A percentile compares a stretch with the other conserved stretches of the same genome.
Conservation (phyloP, 2,329 filamentous ascomycete species). For the Fusarium sp. region DNA sequence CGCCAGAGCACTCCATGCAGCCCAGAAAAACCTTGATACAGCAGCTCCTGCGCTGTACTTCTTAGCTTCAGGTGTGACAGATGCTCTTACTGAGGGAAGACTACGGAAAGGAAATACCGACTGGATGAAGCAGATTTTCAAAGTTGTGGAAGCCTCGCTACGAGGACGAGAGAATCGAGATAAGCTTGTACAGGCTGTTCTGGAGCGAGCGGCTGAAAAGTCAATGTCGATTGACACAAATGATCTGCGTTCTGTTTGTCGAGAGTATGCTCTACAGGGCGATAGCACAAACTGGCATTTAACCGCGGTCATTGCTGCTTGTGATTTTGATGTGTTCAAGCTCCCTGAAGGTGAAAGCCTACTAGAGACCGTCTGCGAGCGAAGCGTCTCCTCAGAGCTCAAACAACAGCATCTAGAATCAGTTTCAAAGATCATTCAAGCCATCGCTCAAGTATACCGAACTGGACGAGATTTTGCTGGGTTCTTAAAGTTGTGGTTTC, state of each 20-base stretch:
- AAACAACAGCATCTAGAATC: conserved; percentile 29
- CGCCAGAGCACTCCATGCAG: conserved; percentile 52
- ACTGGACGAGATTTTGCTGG: conserved; percentile 54
- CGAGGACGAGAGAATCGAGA: conserved; percentile 38
- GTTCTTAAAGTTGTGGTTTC: conserved; percentile 59
- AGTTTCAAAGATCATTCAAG: conserved; percentile 50
- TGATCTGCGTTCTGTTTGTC: conserved; percentile 55
- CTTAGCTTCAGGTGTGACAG: conserved; percentile 47
- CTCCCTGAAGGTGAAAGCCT: conserved; percentile 51
- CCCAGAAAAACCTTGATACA: conserved; percentile 46
- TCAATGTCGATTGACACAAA: conserved; percentile 50
- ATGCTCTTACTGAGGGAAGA: conserved; percentile 38
- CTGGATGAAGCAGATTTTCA: conserved; percentile 51
- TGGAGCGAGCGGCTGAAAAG: conserved; percentile 43
- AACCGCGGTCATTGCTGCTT: conserved; percentile 51
- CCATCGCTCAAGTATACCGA: conserved; percentile 56
- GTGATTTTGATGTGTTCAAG: conserved; percentile 60
- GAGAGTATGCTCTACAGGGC: conserved; percentile 51
- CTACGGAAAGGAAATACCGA: conserved; percentile 49
- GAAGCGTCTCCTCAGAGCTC: conserved; percentile 40
- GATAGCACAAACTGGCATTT: conserved; percentile 54
- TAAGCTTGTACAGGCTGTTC: conserved; percentile 43
- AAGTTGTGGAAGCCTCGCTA: conserved; percentile 44
- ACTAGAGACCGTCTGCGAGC: conserved; percentile 52
- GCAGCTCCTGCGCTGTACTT: conserved; percentile 58